Evolutionary conservation across 2,329 filamentous ascomycete species (phyloP).

Genomic region (Monosporascus sp.): DNA sequence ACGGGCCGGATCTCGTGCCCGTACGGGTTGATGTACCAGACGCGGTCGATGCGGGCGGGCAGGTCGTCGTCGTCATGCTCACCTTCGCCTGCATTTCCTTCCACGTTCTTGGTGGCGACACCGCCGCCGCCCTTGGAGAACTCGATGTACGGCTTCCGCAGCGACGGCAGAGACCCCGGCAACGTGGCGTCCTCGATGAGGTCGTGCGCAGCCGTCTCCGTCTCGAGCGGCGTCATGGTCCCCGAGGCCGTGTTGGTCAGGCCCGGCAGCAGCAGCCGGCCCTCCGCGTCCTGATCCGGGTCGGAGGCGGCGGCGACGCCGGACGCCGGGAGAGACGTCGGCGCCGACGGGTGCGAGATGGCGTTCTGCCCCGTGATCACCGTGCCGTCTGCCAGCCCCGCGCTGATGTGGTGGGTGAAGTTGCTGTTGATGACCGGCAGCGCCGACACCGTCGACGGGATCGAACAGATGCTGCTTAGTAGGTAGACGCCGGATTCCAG

Average conservation of each 20-base stretch:
- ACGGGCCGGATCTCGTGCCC: slow-evolving; percentile 89
- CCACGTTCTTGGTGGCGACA: neutral
- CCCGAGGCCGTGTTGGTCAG: slow-evolving; percentile 5
- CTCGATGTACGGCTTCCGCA: slow-evolving; percentile 74
- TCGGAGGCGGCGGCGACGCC: slow-evolving; percentile 5
- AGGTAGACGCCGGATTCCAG: slow-evolving; percentile 93
- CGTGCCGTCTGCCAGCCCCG: slow-evolving; percentile 68
- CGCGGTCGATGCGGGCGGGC: slow-evolving; percentile 67
- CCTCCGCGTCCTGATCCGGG: slow-evolving; percentile 26
- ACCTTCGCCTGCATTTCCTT: neutral
- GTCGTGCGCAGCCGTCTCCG: slow-evolving; percentile 51
- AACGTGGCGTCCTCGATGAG: slow-evolving; percentile 74
- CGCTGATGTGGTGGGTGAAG: slow-evolving; percentile 91
- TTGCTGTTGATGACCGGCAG: slow-evolving; percentile 92
- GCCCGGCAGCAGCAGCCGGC: slow-evolving; percentile 17
- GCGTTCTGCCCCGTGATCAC: slow-evolving; percentile 88
- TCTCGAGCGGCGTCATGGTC: slow-evolving; percentile 33
- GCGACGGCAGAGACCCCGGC: slow-evolving; percentile 71
- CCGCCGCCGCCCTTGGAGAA: slow-evolving; percentile 62
- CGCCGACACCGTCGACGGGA: slow-evolving; percentile 70
- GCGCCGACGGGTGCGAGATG: slow-evolving; percentile 76
- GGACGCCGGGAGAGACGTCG: slow-evolving; percentile 45
- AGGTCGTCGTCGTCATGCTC: slow-evolving; percentile 61
- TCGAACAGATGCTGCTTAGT: slow-evolving; percentile 78
- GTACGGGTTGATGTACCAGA: slow-evolving; percentile 99